Base-by-base conservation (phyloP, 2,329 filamentous ascomycete genomes). In the Xylariales sp. region DNA sequence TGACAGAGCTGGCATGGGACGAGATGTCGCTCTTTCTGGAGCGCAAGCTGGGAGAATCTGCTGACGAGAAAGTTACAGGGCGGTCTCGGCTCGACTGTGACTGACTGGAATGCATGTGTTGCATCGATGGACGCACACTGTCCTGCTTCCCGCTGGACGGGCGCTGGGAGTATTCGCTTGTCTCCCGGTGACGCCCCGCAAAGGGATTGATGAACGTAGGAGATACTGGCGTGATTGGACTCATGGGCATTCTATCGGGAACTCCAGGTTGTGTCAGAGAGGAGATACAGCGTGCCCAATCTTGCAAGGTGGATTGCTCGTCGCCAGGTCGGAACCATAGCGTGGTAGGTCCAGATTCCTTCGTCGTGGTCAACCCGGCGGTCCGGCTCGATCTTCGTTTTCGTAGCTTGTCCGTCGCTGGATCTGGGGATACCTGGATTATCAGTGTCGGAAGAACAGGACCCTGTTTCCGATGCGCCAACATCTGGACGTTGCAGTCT, bases 301-400 rank as follows among this genome's bases (percentile, higher is more conserved):
- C 78, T 31, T 78, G 69, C 14, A 84, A 68, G 39, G 65, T 68
- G 33, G 68, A 60, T 35, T 68, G 64, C 42, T 80, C 74, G 14
- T 82, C 75, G 4, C 70, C 63, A 0, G 69, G 63, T 22, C 80
- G 76, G 47, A 84, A 83, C 62, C 73, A 74, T 3, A 84, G 58
- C 0, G 69, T 71, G 7, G 64, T 68, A 3, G 69, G 62, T 7
- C 63, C 59, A 2, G 68, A 61, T 12, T 79, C 73, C 53, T 74
- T 79, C 43, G 62, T 70, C 5, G 65, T 59, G 8, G 71, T 72
- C 16, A 84, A 63, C 3, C 75, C 76, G 4, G 75, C 72, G 3
- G 80, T 76, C 46, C 80, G 71, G 50, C 80, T 84, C 34, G 80
- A 84, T 45, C 80, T 71, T 37, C 80, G 74, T 52, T 82, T 84